Conservation (phyloP, 768 basidiomycete species). For the Suillus variegatus region DNA sequence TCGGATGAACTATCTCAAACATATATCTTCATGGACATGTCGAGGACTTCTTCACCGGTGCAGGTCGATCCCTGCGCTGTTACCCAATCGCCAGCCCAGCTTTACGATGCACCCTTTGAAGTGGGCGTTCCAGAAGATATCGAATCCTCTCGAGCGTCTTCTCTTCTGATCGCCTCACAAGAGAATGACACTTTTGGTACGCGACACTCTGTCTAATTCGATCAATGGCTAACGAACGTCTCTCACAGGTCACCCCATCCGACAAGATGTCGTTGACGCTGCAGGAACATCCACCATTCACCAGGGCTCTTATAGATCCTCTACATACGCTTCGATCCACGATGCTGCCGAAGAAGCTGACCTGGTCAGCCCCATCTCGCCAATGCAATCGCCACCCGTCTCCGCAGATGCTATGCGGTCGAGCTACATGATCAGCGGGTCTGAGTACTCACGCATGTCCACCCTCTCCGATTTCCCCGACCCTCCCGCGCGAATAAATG, state of each 20-base stretch:
- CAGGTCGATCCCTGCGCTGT: conserved; percentile 14
- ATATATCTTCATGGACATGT: conserved; percentile 21
- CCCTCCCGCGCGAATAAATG: conserved; percentile 45
- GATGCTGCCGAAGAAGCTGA: conserved; percentile 12
- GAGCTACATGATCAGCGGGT: conserved; percentile 64
- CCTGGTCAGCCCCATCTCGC: conserved; percentile 18
- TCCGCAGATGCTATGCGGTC: conserved; percentile 40
- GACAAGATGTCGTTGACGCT: conserved; percentile 19
- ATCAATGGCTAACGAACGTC: conserved; percentile 4
- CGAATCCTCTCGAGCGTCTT: conserved; percentile 24
- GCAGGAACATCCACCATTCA: conserved; percentile 14
- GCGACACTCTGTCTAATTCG: not conserved
- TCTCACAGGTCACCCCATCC: conserved; percentile 27
- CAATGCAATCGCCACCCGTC: conserved; percentile 20
- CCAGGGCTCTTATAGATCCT: conserved; percentile 15
- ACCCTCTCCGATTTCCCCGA: conserved; percentile 71
- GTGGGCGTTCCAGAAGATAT: conserved; percentile 27
- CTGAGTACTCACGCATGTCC: conserved; percentile 63
- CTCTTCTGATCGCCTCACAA: conserved; percentile 16
- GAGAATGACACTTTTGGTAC: conserved; percentile 36
- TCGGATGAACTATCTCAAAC: conserved; percentile 17
- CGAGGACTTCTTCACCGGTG: conserved; percentile 15
- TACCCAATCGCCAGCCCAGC: conserved; percentile 10
- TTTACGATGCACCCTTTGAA: conserved; percentile 3
- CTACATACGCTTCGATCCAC: conserved; percentile 26